phyloP scores from a whole-genome alignment of 106 monocot species.

The Dendrobium catenatum region DNA sequence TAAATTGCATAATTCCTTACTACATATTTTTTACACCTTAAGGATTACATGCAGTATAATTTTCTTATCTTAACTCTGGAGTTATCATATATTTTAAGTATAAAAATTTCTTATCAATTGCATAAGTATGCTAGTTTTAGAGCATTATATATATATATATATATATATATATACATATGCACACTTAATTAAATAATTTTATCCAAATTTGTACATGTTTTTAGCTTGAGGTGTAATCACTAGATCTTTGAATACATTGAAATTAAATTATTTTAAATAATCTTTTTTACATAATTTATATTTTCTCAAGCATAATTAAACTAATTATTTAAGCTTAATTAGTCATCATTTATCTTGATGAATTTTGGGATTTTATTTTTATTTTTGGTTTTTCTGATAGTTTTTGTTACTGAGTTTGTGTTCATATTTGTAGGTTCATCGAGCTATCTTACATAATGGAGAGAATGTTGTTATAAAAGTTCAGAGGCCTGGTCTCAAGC shows the following conservation, averaged over 20 bases:
- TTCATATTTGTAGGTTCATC: conserved; percentile 56
- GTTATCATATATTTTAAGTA: no score
- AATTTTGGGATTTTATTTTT: background rate
- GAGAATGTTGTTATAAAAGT: conserved; percentile 89
- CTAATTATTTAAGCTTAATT: background rate
- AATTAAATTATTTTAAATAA: background rate
- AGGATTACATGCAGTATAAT: no score
- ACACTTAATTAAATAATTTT: no score
- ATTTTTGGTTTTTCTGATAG: background rate
- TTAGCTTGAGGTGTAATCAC: no score
- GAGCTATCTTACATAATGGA: conserved; percentile 79
- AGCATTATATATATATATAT: no score
- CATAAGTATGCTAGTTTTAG: no score
- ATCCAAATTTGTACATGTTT: no score
- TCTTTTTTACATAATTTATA: background rate
- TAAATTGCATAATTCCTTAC: no score
- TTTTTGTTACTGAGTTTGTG: background rate
- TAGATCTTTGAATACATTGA: background rate
- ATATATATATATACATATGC: no score
- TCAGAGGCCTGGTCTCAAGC: conserved; percentile 89
- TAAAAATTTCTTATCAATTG: no score
- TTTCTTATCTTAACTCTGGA: no score
- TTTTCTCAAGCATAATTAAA: background rate
- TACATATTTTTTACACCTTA: no score
- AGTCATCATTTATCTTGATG: background rate